A percentile compares a stretch with the other conserved stretches of the same genome.
Evolutionary conservation across 129 eudicot genomes (phyloP).

Genomic region (Saussurea involucrata): DNA sequence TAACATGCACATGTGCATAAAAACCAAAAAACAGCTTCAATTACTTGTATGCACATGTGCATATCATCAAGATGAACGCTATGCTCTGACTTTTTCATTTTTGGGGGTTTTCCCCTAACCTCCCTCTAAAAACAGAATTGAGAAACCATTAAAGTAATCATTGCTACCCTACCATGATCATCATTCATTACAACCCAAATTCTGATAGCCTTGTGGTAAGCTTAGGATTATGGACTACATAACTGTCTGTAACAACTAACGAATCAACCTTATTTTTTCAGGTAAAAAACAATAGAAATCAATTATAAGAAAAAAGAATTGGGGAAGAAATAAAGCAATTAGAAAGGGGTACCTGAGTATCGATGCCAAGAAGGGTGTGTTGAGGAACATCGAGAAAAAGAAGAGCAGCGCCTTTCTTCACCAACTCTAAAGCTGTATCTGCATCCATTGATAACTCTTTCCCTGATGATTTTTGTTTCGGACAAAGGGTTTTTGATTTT

Average conservation of each 20-base stretch:
- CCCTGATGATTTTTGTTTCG: background rate
- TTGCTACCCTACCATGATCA: background rate
- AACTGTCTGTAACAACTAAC: background rate
- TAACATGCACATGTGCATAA: too few relatives aligned
- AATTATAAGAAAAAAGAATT: background rate
- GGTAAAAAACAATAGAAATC: background rate
- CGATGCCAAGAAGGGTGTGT: slow-evolving; percentile 75
- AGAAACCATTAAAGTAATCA: background rate
- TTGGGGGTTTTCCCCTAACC: too few relatives aligned
- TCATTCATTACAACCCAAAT: background rate
- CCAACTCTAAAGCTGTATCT: slow-evolving; percentile 61
- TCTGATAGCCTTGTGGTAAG: background rate
- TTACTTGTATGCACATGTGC: too few relatives aligned
- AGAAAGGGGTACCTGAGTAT: slow-evolving; percentile 59
- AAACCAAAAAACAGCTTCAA: too few relatives aligned
- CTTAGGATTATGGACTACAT: background rate
- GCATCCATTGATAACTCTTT: slow-evolving; percentile 49
- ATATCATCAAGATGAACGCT: too few relatives aligned
- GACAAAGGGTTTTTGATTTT: background rate
- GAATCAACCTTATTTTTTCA: background rate
- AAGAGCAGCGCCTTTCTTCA: slow-evolving; percentile 66
- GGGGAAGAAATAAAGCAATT: background rate
- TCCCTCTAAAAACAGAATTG: background rate
- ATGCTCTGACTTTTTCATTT: too few relatives aligned
- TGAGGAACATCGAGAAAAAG: slow-evolving; percentile 87